These are phyloP conservation scores for Aspergillus fijiensis DNA, from an alignment of 2,329 filamentous ascomycete genomes.

Conservation along the genomic window DNA sequence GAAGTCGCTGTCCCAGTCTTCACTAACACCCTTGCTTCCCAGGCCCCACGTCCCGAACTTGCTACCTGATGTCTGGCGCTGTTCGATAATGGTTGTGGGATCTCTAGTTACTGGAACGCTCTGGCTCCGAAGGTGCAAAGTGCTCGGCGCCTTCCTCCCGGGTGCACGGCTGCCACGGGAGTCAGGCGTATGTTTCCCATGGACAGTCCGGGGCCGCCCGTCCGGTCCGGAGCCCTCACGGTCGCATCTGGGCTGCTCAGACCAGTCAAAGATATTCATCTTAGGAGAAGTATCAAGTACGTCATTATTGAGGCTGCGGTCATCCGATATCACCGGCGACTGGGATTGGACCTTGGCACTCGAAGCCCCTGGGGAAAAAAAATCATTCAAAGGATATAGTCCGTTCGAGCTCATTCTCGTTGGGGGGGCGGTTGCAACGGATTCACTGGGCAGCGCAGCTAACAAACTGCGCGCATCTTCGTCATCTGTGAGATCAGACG, in stretches of 20 bases:
- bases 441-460: slow-evolving; percentile 28
- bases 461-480: slow-evolving; percentile 31
- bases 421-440: slow-evolving; percentile 8
- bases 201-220: slow-evolving; percentile 60
- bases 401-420: slow-evolving; percentile 5
- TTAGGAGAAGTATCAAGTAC: slow-evolving; percentile 44
- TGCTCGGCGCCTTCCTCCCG: slow-evolving; percentile 58
- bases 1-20: slow-evolving; percentile 70
- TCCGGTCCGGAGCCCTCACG: slow-evolving; percentile 54
- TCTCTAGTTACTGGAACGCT: slow-evolving; percentile 62
- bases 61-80: slow-evolving; percentile 48
- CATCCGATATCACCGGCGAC: slow-evolving; percentile 11
- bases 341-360: background rate
- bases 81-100: slow-evolving; percentile 48
- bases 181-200: slow-evolving; percentile 61
- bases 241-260: slow-evolving; percentile 57
- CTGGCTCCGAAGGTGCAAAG: slow-evolving; percentile 64
- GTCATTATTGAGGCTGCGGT: slow-evolving; percentile 14
- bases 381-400: background rate
- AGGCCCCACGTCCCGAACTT: slow-evolving; percentile 69
- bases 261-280: slow-evolving; percentile 64
- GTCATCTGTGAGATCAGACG: slow-evolving; percentile 26
- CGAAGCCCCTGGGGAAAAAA: background rate
- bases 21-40: slow-evolving; percentile 64
- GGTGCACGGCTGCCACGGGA: slow-evolving; percentile 56